Percentiles rank a stretch among this genome's conserved stretches.
Conservation (phyloP, 345 rosid genomes). For the Microcos paniculata region DNA sequence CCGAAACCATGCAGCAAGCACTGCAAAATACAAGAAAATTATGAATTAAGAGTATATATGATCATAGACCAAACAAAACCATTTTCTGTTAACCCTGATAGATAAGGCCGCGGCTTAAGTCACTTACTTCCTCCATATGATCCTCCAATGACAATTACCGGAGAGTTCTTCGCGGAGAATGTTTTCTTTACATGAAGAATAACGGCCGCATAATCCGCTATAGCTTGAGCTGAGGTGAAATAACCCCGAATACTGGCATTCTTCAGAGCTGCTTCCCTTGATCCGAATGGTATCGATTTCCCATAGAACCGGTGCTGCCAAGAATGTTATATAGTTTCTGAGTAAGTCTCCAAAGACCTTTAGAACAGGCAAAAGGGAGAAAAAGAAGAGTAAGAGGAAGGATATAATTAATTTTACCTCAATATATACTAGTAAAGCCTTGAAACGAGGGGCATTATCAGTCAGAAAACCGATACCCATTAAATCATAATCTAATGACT, state of each 20-base stretch:
- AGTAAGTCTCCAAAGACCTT: not conserved
- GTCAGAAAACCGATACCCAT: slow-evolving; percentile 18
- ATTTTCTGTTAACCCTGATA: not conserved
- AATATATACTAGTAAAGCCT: slow-evolving; percentile 32
- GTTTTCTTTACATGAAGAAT: slow-evolving; percentile 28
- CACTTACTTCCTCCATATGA: slow-evolving; percentile 50
- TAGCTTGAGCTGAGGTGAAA: slow-evolving; percentile 41
- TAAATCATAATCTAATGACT: slow-evolving; percentile 24
- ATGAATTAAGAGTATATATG: not conserved
- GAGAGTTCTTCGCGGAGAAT: slow-evolving; percentile 25
- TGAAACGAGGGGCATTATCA: slow-evolving; percentile 31
- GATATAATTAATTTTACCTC: slow-evolving; percentile 27
- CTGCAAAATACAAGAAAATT: slow-evolving; percentile 22
- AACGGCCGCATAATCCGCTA: slow-evolving; percentile 44
- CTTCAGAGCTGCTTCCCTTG: slow-evolving; percentile 20
- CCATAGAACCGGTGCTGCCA: slow-evolving; percentile 48
- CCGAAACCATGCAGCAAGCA: slow-evolving; percentile 74
- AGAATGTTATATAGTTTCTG: not conserved
- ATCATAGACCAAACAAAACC: not conserved
- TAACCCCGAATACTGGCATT: slow-evolving; percentile 34
- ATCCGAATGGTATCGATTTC: slow-evolving; percentile 36
- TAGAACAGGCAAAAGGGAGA: not conserved
- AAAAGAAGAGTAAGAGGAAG: not conserved
- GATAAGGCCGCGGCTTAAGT: not conserved
- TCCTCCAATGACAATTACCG: slow-evolving; percentile 42